A percentile compares a stretch with the other conserved stretches of the same genome.
These are phyloP conservation scores for Choiromyces venosus DNA, from an alignment of 495 filamentous ascomycete genomes.

Conservation along the genomic window DNA sequence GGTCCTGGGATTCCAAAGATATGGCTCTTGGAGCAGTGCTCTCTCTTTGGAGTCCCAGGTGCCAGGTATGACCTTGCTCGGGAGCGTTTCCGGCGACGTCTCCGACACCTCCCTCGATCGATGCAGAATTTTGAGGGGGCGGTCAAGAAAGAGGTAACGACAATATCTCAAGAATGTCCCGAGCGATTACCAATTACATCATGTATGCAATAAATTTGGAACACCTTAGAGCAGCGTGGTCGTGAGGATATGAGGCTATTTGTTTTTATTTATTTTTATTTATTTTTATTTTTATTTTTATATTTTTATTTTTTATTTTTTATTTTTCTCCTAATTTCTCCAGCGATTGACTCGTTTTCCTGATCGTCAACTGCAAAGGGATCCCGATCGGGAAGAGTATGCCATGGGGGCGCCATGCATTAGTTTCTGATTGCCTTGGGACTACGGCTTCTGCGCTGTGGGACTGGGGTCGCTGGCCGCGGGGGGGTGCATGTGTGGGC, in stretches of 20 bases:
- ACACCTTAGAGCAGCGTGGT: background rate
- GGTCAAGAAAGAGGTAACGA: background rate
- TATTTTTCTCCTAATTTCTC: background rate
- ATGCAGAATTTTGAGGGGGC: background rate
- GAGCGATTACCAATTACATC: background rate
- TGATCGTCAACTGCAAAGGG: slow-evolving; percentile 1
- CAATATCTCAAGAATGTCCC: background rate
- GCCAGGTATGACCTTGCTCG: background rate
- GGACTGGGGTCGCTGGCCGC: background rate
- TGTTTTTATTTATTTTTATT: background rate
- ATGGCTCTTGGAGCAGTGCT: background rate
- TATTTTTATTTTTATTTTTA: background rate
- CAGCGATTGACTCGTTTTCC: background rate
- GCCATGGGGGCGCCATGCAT: background rate
- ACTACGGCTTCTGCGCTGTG: background rate
- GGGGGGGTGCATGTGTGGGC: background rate
- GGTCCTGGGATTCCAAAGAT: background rate
- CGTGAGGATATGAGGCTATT: background rate
- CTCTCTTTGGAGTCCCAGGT: background rate
- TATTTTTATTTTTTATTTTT: background rate
- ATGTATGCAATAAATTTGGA: background rate
- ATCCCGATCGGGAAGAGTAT: slow-evolving; percentile 1
- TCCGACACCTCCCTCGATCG: background rate
- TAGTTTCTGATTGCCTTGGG: slow-evolving; percentile 3
- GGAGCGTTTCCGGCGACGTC: background rate